Base-by-base conservation (phyloP, 495 filamentous ascomycete genomes). In the Aspergillus nanangensis region DNA sequence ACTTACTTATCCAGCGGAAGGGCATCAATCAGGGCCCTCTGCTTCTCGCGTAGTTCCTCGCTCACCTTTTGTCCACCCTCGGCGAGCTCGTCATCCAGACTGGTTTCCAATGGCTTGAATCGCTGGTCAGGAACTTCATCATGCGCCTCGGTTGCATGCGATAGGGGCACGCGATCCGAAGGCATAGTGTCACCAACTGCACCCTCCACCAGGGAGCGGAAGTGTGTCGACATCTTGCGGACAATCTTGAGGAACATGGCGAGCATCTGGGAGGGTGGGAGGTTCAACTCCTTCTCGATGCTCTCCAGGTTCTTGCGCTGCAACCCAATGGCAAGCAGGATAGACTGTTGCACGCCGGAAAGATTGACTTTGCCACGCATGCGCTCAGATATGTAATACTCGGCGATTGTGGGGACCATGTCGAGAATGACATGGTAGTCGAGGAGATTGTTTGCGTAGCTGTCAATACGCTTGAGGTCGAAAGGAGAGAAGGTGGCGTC, bases 361-460 rank as follows among this genome's bases (percentile, higher is more conserved):
- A 96, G 71, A 44, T 75, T 83, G 53, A 94, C 72, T 27, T 71
- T 71, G 34, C 70, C 64, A 48, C 71, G 81, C 3, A 97, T 67
- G 14, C 81, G 79, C 41, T 87, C 86, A 7, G 77, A 78, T 67
- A 99, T 96, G 75, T 90, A 93, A 31, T 90, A 78, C 7, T 76
- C 70, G 5, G 94, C 79, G 40, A 97, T 79, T 5, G 70, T 74
- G 2, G 94, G 94, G 49, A 97, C 72, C 65, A 99, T 80, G 58
- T 99, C 94, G 25, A 97, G 75, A 44, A 99, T 93, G 53, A 96
- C 92, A 62, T 96, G 94, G 70, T 96, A 95, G 60, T 99, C 94
- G 14, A 99, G 77, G 66, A 96, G 84, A 60, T 95, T 96, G 66
- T 93, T 94, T 9, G 93, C 88, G 57, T 97, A 99, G 47, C 85